These are phyloP conservation scores for Spencermartinsiella ligniputridi DNA, from an alignment of 1,139 yeast genomes.

Conservation along the genomic window DNA sequence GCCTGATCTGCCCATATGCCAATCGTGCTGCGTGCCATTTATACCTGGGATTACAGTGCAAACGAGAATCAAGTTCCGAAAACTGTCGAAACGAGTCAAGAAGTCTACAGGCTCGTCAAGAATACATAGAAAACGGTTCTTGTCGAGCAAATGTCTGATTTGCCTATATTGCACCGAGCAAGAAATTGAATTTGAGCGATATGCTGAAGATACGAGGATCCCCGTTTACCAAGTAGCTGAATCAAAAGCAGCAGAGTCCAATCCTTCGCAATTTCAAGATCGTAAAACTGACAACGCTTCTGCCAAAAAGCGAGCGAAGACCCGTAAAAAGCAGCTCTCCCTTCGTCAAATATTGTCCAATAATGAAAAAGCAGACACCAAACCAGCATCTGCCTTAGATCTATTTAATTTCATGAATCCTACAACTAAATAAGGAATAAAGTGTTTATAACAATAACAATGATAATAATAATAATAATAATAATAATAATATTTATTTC, in stretches of 20 bases:
- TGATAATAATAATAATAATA: constrained; percentile 4
- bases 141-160: not conserved
- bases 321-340: constrained; percentile 15
- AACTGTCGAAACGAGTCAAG: not conserved
- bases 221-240: not conserved
- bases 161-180: not conserved
- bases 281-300: constrained; percentile 1
- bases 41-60: constrained; percentile 24
- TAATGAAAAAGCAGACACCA: constrained; percentile 1
- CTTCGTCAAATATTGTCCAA: constrained; percentile 10
- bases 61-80: constrained; percentile 12
- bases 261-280: not conserved
- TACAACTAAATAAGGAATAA: constrained; percentile 1
- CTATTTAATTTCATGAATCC: constrained; percentile 14
- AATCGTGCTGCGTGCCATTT: constrained; percentile 19
- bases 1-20: constrained; percentile 18
- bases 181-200: constrained; percentile 1
- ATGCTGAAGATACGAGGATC: not conserved
- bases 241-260: not conserved
- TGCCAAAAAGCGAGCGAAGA: constrained; percentile 18
- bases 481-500: constrained; percentile 1
- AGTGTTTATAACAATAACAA: constrained; percentile 1
- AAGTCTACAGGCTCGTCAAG: not conserved
- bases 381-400: constrained; percentile 5
- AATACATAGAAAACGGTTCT: not conserved